phyloP scores from a whole-genome alignment of 2,329 filamentous ascomycete genomes.

The Aspergillus versicolor region DNA sequence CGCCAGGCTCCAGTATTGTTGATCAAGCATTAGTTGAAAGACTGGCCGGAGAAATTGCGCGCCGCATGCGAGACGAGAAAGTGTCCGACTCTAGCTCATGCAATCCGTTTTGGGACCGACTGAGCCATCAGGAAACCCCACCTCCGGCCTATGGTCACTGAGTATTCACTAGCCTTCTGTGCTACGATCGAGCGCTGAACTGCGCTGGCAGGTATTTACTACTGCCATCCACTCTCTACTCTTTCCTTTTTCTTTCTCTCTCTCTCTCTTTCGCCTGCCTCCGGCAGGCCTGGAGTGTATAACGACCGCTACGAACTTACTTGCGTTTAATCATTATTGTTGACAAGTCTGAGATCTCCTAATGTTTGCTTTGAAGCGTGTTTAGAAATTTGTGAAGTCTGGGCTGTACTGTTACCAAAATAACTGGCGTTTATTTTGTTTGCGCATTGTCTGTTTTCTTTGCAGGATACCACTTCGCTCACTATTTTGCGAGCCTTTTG shows the following conservation, averaged over 20 bases:
- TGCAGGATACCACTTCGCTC: slow-evolving; percentile 33
- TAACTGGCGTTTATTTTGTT: slow-evolving; percentile 24
- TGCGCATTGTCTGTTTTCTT: slow-evolving; percentile 18
- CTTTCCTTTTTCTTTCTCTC: slow-evolving; percentile 12
- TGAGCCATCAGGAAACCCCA: slow-evolving; percentile 36
- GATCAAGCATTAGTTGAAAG: slow-evolving; percentile 54
- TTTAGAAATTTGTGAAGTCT: slow-evolving; percentile 24
- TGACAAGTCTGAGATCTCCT: slow-evolving; percentile 5
- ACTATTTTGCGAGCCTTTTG: slow-evolving; percentile 14
- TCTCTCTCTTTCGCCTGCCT: slow-evolving; percentile 11
- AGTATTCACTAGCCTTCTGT: slow-evolving; percentile 7
- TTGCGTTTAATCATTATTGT: slow-evolving; percentile 17
- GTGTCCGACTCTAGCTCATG: slow-evolving; percentile 32
- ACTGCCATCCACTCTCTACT: slow-evolving; percentile 16
- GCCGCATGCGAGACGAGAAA: slow-evolving; percentile 84
- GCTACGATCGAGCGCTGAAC: slow-evolving; percentile 1
- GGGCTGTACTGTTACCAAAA: slow-evolving; percentile 23
- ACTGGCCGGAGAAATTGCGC: slow-evolving; percentile 88
- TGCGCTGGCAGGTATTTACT: slow-evolving; percentile 6
- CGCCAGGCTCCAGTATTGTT: slow-evolving; percentile 36
- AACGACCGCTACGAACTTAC: slow-evolving; percentile 23
- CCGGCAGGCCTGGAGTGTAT: slow-evolving; percentile 20
- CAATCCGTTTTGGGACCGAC: slow-evolving; percentile 38
- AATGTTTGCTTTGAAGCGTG: slow-evolving; percentile 23
- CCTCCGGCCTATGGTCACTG: slow-evolving; percentile 48